Evolutionary conservation across 2,329 filamentous ascomycete genomes (phyloP), one percentile per base, ranked within the genome.

Genomic region (Cladophialophora immunda): DNA sequence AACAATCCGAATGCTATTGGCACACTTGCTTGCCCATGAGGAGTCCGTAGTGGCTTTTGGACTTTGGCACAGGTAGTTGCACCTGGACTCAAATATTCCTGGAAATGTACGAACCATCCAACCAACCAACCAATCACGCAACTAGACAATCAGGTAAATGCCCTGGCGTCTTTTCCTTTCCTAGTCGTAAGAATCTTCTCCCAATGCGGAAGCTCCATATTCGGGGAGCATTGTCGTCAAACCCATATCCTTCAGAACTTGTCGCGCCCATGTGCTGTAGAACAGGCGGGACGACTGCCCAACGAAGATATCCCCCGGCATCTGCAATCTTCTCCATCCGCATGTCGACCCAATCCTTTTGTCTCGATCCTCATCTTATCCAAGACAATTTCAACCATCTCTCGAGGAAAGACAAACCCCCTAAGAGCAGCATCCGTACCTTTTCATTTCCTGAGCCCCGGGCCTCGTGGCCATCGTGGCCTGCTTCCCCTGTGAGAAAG

Each of bases 401-500:
- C 62, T n/a, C 76, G 78, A 2, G 79, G 80, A 58, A 81, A 83
- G 36, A 82, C 77, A 5, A 82, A 76, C 1, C 74, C 74, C 81
- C 72, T 84, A 81, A 1, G 78, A 78, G 67, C 81, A 83, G 71
- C 80, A 82, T 17, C 80, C 81, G 62, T 76, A 82, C 8, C 75
- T 69, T 13, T 77, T 71, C 81, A 82, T 82, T 27, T 74, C 70
- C 50, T 78, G 74, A 1, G 83, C 75, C 6, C 80, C 80, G 2
- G 62, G 45, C 1, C 76, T 68, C 7, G 78, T 74, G 1, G 79
- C 78, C 2, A 76, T 73, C 6, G 81, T 74, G 1, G 80, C 81
- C 0, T 76, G 73, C 25, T 77, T 76, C 9, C 9, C 81, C 81
- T 15, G 80, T 75, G 3, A 76, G 75, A 66, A 83, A 82, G 68